These are phyloP conservation scores for Nemania serpens DNA, from an alignment of 2,329 filamentous ascomycete species.

Conservation along the genomic window DNA sequence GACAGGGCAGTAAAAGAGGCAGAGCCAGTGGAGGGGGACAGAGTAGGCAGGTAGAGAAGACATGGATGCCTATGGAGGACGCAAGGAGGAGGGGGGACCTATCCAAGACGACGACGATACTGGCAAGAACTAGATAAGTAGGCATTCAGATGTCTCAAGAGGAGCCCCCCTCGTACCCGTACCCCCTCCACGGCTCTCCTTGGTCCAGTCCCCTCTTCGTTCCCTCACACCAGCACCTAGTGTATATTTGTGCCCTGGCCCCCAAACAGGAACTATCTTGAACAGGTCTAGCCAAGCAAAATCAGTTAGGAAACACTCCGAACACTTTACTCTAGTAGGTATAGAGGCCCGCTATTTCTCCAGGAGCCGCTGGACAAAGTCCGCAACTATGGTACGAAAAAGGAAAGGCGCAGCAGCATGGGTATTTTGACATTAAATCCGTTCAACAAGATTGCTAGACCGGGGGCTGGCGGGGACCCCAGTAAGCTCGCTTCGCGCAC, in stretches of 20 bases:
- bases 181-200: conserved; percentile 35
- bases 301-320: conserved; percentile 54
- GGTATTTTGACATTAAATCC: conserved; percentile 45
- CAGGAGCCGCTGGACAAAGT: conserved; percentile 53
- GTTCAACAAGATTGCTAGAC: conserved; percentile 54
- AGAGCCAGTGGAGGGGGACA: conserved; percentile 37
- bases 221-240: conserved; percentile 33
- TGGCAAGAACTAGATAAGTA: conserved; percentile 25
- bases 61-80: conserved; percentile 44
- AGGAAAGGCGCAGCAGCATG: conserved; percentile 47
- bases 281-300: conserved; percentile 36
- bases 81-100: conserved; percentile 29
- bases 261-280: conserved; percentile 42
- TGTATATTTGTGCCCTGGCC: conserved; percentile 38
- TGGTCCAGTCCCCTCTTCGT: not conserved
- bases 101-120: not conserved
- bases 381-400: conserved; percentile 45
- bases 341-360: conserved; percentile 51
- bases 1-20: conserved; percentile 30
- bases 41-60: conserved; percentile 41
- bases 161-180: conserved; percentile 26
- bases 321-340: conserved; percentile 41
- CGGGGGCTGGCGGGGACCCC: conserved; percentile 42
- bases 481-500: conserved; percentile 48
- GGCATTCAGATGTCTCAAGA: conserved; percentile 39